Base-by-base conservation (phyloP, 108 stramenopile species). In the Stephanodiscus minutulus region DNA sequence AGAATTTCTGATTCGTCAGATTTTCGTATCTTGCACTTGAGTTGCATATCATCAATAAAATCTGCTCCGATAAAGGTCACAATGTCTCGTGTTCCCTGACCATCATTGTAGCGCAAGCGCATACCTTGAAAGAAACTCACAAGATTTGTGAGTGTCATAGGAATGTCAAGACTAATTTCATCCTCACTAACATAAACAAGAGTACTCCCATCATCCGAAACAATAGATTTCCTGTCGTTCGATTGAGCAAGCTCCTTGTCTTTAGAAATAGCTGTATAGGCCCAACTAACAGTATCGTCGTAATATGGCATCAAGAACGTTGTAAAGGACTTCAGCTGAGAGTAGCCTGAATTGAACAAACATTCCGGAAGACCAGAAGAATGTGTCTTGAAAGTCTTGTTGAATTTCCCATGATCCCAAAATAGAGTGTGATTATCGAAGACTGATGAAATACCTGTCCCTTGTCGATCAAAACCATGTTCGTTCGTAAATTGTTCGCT, bases 61-160 rank as follows among this genome's bases (percentile, higher is more conserved):
- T 33, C 37, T 1, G 8, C 53, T 20, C 24, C 39, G 17, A 46
- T 5, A 29, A 57, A 69, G 4, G 0, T 3, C 1, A 58, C 60
- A 43, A 43, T 13, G 0, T 27, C 20, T 21, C 31, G 49, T 27
- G 17, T 25, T 12, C 70, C 70, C 36, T 31, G 2, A 2, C 70
- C 70, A 33, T 49, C 43, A 46, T 61, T 60, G 60, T 61, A 70
- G 20, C 33, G 25, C 2, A 70, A 25, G 1, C 31, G 46, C 46
- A 60, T 61, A 7, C 49, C 70, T 17, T 59, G 43, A 35, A 53
- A 15, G 55, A 57, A 47, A 11, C 13, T 3, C 44, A 2, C 7
- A 46, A 48, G 28, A 33, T 39, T 39, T 39, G 5, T 8, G 8
- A 39, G 7, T 39, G 39, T 9, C 5, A 7, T 7, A 4, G 52